Evolutionary conservation across 768 basidiomycete genomes (phyloP).

Genomic region (Hygrophorus pudorinus): DNA sequence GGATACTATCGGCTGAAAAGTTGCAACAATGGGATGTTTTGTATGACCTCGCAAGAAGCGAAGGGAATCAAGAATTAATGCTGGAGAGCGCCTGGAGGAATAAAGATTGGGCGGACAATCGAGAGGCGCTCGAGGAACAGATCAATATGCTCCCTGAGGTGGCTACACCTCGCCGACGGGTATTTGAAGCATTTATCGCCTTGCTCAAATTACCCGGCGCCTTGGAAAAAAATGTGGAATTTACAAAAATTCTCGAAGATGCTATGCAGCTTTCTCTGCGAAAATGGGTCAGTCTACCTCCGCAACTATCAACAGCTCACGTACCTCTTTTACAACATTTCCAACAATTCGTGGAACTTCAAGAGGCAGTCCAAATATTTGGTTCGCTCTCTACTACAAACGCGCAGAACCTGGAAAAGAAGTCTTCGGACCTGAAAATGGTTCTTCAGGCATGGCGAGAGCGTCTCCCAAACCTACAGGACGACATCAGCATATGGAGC

Average conservation of each 20-base stretch:
- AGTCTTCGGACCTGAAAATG: constrained; percentile 91
- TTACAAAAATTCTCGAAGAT: constrained; percentile 83
- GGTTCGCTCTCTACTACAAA: constrained; percentile 81
- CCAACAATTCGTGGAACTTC: constrained; percentile 97
- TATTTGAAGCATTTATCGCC: constrained; percentile 94
- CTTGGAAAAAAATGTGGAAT: constrained; percentile 79
- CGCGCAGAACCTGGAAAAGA: constrained; percentile 84
- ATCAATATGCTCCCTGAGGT: constrained; percentile 75
- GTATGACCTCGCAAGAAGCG: constrained; percentile 79
- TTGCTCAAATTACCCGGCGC: constrained; percentile 77
- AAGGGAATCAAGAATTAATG: constrained; percentile 85
- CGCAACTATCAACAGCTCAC: constrained; percentile 83
- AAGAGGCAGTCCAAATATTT: constrained; percentile 93
- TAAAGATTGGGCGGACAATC: constrained; percentile 83
- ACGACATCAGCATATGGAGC: constrained; percentile 98
- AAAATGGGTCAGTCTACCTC: constrained; percentile 90
- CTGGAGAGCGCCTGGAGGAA: constrained; percentile 94
- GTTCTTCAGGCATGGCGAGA: constrained; percentile 97
- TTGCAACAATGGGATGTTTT: constrained; percentile 97
- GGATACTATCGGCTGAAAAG: constrained; percentile 93
- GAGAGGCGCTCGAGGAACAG: constrained; percentile 69
- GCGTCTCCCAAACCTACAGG: constrained; percentile 87
- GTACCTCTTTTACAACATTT: constrained; percentile 93
- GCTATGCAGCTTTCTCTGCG: constrained; percentile 93
- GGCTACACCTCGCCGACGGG: constrained; percentile 87